Evolutionary conservation across 208 protist genomes (phyloP), one percentile per base, ranked within the genome.

Genomic region (Plasmodiophora brassicae): DNA sequence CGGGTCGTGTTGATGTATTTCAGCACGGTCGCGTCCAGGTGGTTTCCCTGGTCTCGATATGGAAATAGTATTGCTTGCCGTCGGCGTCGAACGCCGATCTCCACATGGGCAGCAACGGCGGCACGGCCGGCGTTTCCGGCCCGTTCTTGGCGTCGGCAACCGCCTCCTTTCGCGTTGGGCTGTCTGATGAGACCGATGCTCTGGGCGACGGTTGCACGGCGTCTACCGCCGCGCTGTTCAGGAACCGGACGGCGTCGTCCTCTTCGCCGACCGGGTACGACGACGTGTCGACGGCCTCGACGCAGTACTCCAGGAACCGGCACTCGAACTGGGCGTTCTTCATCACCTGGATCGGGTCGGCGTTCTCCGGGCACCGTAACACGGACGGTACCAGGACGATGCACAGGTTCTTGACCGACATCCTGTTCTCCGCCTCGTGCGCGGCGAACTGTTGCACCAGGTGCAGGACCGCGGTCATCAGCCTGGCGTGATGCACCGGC

Each of bases 261-360:
- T 78, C 65, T 78, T 78, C 65, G 41, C 41, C 41, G 10, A 44
- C 32, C 5, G 65, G 65, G n/a, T 78, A 78, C 20, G 5, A 14
- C 32, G 65, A 38, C 41, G 41, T n/a, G 41, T 78, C 65, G 5
- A 78, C 10, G 41, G 5, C 14, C 41, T 5, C 5, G 20, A 78
- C 65, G 65, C 65, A 78, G 41, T 78, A 78, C 41, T 78, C 14
- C 5, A 78, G 65, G n/a, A 78, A 78, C n/a, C 65, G 32, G 65
- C 32, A 5, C n/a, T 78, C 65, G 65, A 44, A 32, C 41, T 78
- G 65, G 32, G 65, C 5, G 41, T 78, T 78, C 41, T 78, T 78
- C 65, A 78, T 78, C 65, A 78, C 41, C n/a, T 78, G 65, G 5
- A 32, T 38, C 5, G 65, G 65, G n/a, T 32, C 65, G 41, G 41